A percentile compares a stretch with the other conserved stretches of the same genome.
These are phyloP conservation scores for Camptophora hylomeconis DNA, from an alignment of 2,329 filamentous ascomycete species.

Conservation along the genomic window DNA sequence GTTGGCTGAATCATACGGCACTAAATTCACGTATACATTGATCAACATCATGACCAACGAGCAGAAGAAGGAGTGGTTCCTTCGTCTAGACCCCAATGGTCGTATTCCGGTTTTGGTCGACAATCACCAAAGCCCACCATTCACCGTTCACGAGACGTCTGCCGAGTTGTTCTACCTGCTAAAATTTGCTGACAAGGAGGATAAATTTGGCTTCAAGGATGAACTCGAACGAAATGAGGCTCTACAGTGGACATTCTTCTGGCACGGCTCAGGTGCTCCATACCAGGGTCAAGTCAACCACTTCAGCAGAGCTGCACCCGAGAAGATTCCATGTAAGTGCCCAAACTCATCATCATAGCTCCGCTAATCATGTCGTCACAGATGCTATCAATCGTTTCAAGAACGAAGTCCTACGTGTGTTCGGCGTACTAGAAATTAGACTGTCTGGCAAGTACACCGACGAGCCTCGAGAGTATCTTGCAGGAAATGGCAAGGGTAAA, in stretches of 20 bases:
- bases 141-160: slow-evolving; percentile 40
- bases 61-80: slow-evolving; percentile 40
- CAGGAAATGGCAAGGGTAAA: slow-evolving; percentile 41
- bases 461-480: slow-evolving; percentile 37
- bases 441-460: slow-evolving; percentile 39
- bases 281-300: slow-evolving; percentile 31
- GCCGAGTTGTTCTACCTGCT: slow-evolving; percentile 42
- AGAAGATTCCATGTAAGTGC: slow-evolving; percentile 32
- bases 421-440: slow-evolving; percentile 42
- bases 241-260: slow-evolving; percentile 44
- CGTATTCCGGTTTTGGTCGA: slow-evolving; percentile 40
- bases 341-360: slow-evolving; percentile 1
- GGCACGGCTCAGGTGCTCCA: slow-evolving; percentile 21
- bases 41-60: slow-evolving; percentile 40
- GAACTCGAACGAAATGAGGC: slow-evolving; percentile 36
- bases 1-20: slow-evolving; percentile 37
- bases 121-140: slow-evolving; percentile 36
- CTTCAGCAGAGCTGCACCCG: slow-evolving; percentile 31
- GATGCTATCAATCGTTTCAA: slow-evolving; percentile 38
- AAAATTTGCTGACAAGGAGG: slow-evolving; percentile 35
- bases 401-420: slow-evolving; percentile 40
- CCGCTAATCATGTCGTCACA: slow-evolving; percentile 6
- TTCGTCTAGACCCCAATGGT: slow-evolving; percentile 19
- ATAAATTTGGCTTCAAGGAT: slow-evolving; percentile 40
- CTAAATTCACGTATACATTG: slow-evolving; percentile 34